Evolutionary conservation across 2,329 filamentous ascomycete genomes (phyloP).

Genomic region (Fusarium coffeatum): DNA sequence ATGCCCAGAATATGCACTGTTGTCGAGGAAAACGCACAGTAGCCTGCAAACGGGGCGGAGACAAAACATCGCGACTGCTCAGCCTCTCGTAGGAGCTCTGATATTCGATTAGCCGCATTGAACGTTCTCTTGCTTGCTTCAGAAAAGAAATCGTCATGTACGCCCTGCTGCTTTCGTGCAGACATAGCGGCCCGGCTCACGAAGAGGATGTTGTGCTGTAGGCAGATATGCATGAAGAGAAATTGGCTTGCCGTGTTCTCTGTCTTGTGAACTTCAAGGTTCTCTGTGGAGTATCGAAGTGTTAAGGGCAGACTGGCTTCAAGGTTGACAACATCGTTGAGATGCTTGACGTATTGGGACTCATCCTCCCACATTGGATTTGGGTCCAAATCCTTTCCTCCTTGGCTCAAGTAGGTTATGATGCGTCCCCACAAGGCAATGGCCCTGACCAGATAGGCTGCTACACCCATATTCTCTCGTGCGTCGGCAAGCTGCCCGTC

Average conservation of each 20-base stretch:
- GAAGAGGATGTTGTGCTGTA: slow-evolving; percentile 91
- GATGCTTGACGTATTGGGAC: slow-evolving; percentile 80
- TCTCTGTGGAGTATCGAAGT: slow-evolving; percentile 82
- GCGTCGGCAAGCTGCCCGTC: slow-evolving; percentile 74
- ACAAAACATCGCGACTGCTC: slow-evolving; percentile 76
- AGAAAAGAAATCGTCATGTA: slow-evolving; percentile 81
- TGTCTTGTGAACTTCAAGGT: slow-evolving; percentile 84
- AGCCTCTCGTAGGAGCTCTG: slow-evolving; percentile 82
- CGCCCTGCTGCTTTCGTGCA: slow-evolving; percentile 74
- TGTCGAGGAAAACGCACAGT: slow-evolving; percentile 92
- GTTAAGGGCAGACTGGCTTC: slow-evolving; percentile 74
- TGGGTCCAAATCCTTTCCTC: slow-evolving; percentile 82
- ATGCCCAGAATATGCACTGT: slow-evolving; percentile 95
- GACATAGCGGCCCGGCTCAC: slow-evolving; percentile 88
- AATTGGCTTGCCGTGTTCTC: slow-evolving; percentile 92
- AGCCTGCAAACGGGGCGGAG: slow-evolving; percentile 92
- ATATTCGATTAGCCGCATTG: slow-evolving; percentile 87
- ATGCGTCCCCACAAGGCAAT: slow-evolving; percentile 92
- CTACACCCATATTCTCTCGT: slow-evolving; percentile 91
- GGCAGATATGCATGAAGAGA: slow-evolving; percentile 88
- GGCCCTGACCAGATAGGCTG: slow-evolving; percentile 86
- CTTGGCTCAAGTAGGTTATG: slow-evolving; percentile 89
- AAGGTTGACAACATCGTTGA: slow-evolving; percentile 77
- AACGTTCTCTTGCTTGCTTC: slow-evolving; percentile 81
- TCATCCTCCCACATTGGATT: slow-evolving; percentile 83